phyloP scores from a whole-genome alignment of 73 alveolate species.

The Breviolum minutum region DNA sequence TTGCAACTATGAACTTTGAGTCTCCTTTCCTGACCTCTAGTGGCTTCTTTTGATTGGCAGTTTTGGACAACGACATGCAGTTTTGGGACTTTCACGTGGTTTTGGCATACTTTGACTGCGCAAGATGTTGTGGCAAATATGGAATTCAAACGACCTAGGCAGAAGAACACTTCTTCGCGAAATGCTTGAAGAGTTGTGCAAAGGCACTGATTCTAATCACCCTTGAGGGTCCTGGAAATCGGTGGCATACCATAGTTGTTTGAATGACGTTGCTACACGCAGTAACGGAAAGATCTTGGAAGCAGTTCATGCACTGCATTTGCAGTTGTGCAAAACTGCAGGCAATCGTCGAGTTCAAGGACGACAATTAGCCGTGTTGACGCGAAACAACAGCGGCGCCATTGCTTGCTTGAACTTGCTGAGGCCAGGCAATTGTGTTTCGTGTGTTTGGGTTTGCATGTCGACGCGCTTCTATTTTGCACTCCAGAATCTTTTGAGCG shows the following conservation, averaged over 20 bases:
- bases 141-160: neutral
- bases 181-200: constrained; percentile 67
- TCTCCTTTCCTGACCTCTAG: constrained; percentile 64
- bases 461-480: neutral
- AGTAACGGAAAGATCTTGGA: neutral
- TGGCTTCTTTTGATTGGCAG: neutral
- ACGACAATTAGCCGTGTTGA: constrained; percentile 66
- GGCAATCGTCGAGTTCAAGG: constrained; percentile 69
- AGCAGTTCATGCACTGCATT: neutral
- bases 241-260: no score
- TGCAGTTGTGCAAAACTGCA: neutral
- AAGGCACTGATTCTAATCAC: neutral
- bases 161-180: constrained; percentile 45
- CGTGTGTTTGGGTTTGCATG: neutral
- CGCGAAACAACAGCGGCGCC: constrained; percentile 69
- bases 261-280: neutral
- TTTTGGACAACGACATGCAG: no score
- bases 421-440: neutral
- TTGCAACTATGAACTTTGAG: constrained; percentile 79
- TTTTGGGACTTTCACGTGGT: no score
- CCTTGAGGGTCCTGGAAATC: no score
- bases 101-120: no score
- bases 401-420: constrained; percentile 77
- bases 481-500: neutral
- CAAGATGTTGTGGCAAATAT: no score